Conservation (phyloP, 129 eudicot species). For the Centella asiatica region DNA sequence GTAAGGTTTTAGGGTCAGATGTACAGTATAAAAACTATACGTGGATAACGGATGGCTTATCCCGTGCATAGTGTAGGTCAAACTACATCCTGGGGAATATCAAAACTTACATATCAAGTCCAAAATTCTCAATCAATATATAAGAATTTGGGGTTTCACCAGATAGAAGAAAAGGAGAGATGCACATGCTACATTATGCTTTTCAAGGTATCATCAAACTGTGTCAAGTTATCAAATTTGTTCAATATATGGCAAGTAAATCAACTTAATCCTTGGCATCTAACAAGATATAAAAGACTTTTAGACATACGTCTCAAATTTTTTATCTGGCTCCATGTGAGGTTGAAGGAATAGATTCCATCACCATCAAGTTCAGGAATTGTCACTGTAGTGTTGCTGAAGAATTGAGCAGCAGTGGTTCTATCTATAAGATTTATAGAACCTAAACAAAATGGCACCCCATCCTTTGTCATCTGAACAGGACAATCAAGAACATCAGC, state of each 20-base stretch:
- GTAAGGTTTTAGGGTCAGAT: too few species aligned
- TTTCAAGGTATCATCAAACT: too few species aligned
- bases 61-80: too few species aligned
- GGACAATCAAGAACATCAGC: slow-evolving; percentile 86
- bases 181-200: too few species aligned
- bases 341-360: slow-evolving; percentile 66
- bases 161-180: too few species aligned
- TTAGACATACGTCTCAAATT: slow-evolving; percentile 45
- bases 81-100: too few species aligned
- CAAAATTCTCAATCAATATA: too few species aligned
- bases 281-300: background rate
- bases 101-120: too few species aligned
- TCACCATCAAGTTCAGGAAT: slow-evolving; percentile 32
- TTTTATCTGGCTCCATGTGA: slow-evolving; percentile 64
- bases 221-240: too few species aligned
- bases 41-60: too few species aligned
- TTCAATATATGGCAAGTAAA: background rate
- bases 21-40: too few species aligned
- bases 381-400: slow-evolving; percentile 2
- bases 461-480: slow-evolving; percentile 74
- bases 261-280: background rate
- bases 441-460: slow-evolving; percentile 79
- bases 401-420: slow-evolving; percentile 42
- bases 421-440: slow-evolving; percentile 69
- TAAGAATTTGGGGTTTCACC: too few species aligned